Percentiles rank a stretch among this genome's conserved stretches.
Evolutionary conservation across 192 early-diverging fungal species (phyloP).

Genomic region (Backusella macrospora): DNA sequence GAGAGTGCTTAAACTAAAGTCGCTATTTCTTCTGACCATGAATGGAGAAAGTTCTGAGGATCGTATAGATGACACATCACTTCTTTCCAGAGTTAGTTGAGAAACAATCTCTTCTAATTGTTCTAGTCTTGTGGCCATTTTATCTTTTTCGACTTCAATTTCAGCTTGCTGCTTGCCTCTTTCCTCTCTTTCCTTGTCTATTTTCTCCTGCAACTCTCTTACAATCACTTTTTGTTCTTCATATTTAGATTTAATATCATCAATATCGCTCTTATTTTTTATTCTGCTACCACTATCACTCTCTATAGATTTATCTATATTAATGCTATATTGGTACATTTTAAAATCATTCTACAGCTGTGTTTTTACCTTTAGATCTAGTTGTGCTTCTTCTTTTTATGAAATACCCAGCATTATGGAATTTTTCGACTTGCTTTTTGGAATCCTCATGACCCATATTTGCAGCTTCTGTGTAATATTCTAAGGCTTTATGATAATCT

Average conservation of each 20-base stretch:
- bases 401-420: neutral
- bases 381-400: neutral
- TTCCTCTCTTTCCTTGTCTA: neutral
- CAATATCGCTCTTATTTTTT: neutral
- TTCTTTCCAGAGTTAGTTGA: neutral
- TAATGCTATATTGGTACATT: neutral
- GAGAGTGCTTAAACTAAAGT: neutral
- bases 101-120: slow-evolving; percentile 10
- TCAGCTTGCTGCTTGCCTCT: neutral
- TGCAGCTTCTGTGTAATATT: slow-evolving; percentile 1
- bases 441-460: neutral
- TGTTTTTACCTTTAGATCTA: neutral
- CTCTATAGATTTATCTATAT: neutral
- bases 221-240: neutral
- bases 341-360: too few relatives aligned
- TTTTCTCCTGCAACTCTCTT: neutral
- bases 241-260: slow-evolving; percentile 1
- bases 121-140: neutral
- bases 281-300: neutral
- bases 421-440: neutral
- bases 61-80: neutral
- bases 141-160: neutral
- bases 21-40: neutral
- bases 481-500: neutral
- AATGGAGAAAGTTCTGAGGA: slow-evolving; percentile 3